A percentile compares a stretch with the other conserved stretches of the same genome.
These are phyloP conservation scores for Trematosphaeria pertusa DNA, from an alignment of 2,329 filamentous ascomycete genomes.

Conservation along the genomic window DNA sequence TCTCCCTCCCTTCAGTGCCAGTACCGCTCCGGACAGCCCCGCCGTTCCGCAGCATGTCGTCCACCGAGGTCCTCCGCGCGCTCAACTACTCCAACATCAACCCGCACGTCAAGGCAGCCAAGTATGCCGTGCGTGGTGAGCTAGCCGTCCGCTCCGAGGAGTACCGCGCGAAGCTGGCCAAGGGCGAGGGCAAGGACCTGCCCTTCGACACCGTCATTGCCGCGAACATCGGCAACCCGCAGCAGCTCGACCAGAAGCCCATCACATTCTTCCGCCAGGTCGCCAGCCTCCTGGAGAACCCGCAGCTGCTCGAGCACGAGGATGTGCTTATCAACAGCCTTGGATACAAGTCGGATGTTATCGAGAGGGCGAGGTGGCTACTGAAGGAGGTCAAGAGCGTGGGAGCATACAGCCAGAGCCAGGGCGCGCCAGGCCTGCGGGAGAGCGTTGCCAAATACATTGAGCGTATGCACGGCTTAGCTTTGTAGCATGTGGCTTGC, in stretches of 20 bases:
- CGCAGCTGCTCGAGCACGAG: conserved; percentile 79
- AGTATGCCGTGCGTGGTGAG: conserved; percentile 97
- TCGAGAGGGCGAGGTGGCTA: conserved; percentile 81
- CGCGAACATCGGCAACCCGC: conserved; percentile 98
- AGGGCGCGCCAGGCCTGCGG: conserved; percentile 84
- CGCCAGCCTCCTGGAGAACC: conserved; percentile 90
- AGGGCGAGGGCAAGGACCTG: conserved; percentile 67
- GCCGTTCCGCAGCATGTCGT: conserved; percentile 53
- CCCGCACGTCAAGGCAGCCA: conserved; percentile 80
- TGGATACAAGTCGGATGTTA: conserved; percentile 88
- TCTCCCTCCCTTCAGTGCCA: conserved; percentile 7
- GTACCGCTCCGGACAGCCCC: conserved; percentile 6
- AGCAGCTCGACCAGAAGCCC: conserved; percentile 98
- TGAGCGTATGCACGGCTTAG: conserved; percentile 67
- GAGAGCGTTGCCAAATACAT: conserved; percentile 93
- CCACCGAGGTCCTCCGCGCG: conserved; percentile 47
- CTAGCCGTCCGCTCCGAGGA: conserved; percentile 92
- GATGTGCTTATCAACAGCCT: conserved; percentile 76
- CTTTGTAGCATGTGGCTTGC: conserved; percentile 8
- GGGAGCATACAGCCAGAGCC: conserved; percentile 94
- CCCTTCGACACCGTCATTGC: conserved; percentile 93
- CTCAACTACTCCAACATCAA: conserved; percentile 91
- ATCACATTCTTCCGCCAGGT: conserved; percentile 99
- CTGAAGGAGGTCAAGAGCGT: conserved; percentile 87
- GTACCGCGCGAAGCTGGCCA: conserved; percentile 75